These are phyloP conservation scores for Heimioporus retisporus DNA, from an alignment of 1,284 basidiomycete species.

Conservation along the genomic window DNA sequence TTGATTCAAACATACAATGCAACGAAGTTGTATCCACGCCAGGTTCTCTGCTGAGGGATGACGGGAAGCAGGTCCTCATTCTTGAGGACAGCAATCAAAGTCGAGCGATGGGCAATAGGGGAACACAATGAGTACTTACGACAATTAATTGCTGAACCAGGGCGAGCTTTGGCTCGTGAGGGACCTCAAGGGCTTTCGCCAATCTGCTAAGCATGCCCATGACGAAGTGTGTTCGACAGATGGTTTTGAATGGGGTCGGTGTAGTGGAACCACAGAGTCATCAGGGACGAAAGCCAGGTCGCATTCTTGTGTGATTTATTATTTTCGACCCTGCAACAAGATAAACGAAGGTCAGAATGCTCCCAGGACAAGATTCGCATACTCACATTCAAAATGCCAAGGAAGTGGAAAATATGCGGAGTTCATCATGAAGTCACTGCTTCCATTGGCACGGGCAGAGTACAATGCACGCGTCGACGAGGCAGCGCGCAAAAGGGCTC, in stretches of 20 bases:
- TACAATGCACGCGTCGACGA: too few species aligned
- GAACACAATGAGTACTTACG: slow-evolving; percentile 53
- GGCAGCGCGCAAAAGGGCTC: too few species aligned
- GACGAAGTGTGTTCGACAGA: slow-evolving; percentile 2
- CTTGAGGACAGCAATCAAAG: slow-evolving; percentile 45
- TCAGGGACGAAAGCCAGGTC: background rate
- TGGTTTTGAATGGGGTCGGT: background rate
- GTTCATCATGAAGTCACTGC: too few species aligned
- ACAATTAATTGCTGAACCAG: slow-evolving; percentile 64
- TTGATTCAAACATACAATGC: slow-evolving; percentile 63
- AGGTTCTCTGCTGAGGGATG: slow-evolving; percentile 64
- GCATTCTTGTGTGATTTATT: slow-evolving; percentile 21
- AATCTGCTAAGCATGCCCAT: slow-evolving; percentile 37
- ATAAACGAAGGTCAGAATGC: background rate
- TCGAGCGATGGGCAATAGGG: slow-evolving; percentile 10
- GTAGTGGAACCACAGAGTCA: slow-evolving; percentile 9
- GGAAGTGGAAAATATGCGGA: too few species aligned
- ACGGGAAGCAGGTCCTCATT: slow-evolving; percentile 76
- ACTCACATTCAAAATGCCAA: background rate
- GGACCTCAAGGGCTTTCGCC: slow-evolving; percentile 55
- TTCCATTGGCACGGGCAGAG: too few species aligned
- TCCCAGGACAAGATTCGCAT: background rate
- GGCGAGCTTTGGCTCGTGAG: slow-evolving; percentile 53
- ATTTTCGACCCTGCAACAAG: slow-evolving; percentile 17
- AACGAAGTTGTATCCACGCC: slow-evolving; percentile 71